phyloP scores from a whole-genome alignment of 176 grass and related monocot genomes.

The Pharus latifolius region DNA sequence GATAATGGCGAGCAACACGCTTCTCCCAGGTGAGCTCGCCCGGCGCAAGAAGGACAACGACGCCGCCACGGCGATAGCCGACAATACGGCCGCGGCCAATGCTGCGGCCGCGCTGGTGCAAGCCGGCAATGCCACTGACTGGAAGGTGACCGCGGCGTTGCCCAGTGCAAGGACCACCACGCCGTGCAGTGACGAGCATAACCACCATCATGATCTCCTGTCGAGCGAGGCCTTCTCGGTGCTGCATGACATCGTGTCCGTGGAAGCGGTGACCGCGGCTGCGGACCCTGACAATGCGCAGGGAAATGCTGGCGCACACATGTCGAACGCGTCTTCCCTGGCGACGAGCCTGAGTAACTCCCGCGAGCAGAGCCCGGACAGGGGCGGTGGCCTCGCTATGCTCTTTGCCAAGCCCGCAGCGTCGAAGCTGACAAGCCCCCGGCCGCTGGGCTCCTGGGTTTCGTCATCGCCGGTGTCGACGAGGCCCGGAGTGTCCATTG shows the following conservation, averaged over 20 bases:
- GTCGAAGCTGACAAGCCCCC: slow-evolving; percentile 21
- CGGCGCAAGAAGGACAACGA: slow-evolving; percentile 27
- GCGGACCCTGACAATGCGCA: background rate
- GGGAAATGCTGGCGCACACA: background rate
- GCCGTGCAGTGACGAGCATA: background rate
- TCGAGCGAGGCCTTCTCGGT: slow-evolving; percentile 24
- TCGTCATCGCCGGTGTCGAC: slow-evolving; percentile 20
- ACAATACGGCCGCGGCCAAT: background rate
- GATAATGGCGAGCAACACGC: slow-evolving; percentile 82
- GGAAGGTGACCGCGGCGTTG: background rate
- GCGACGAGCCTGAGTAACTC: slow-evolving; percentile 37
- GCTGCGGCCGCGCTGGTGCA: slow-evolving; percentile 11
- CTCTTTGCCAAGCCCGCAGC: slow-evolving; percentile 44
- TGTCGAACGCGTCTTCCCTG: slow-evolving; percentile 36
- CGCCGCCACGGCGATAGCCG: background rate
- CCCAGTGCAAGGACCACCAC: background rate
- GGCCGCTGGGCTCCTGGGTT: slow-evolving; percentile 42
- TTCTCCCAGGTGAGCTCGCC: slow-evolving; percentile 50
- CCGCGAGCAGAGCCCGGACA: slow-evolving; percentile 56
- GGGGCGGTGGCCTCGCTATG: slow-evolving; percentile 48
- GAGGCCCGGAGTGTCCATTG: slow-evolving; percentile 50
- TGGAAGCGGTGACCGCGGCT: background rate
- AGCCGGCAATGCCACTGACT: background rate
- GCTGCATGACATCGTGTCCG: slow-evolving; percentile 26
- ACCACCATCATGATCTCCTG: slow-evolving; percentile 22